A percentile compares a stretch with the other conserved stretches of the same genome.
phyloP scores from a whole-genome alignment of 192 early-diverging fungal genomes.

The Powellomyces hirtus region DNA sequence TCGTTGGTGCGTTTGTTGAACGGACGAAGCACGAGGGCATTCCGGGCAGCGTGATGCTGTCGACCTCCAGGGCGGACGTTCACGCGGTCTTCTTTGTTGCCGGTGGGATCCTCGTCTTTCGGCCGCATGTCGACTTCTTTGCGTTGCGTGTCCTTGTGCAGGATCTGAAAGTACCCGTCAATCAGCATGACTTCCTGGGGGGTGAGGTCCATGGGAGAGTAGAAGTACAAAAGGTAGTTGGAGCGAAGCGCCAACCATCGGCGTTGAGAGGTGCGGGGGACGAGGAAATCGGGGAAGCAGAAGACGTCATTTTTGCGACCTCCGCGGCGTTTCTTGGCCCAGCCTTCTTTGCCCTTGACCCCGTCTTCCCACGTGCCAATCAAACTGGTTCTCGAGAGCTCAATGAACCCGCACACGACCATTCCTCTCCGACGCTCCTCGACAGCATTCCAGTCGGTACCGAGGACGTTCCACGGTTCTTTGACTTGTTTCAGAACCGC shows the following conservation, averaged over 20 bases:
- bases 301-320: slow-evolving; percentile 33
- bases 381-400: slow-evolving; percentile 27
- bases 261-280: slow-evolving; percentile 20
- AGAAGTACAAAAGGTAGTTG: slow-evolving; percentile 32
- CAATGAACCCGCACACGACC: slow-evolving; percentile 27
- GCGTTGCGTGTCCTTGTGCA: slow-evolving; percentile 21
- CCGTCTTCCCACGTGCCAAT: slow-evolving; percentile 27
- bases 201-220: slow-evolving; percentile 24
- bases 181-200: slow-evolving; percentile 31
- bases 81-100: slow-evolving; percentile 21
- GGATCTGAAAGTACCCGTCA: slow-evolving; percentile 31
- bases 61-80: slow-evolving; percentile 21
- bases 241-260: slow-evolving; percentile 29
- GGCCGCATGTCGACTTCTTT: slow-evolving; percentile 20
- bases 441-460: slow-evolving; percentile 8
- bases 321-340: slow-evolving; percentile 27
- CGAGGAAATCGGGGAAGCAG: slow-evolving; percentile 31
- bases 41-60: slow-evolving; percentile 20
- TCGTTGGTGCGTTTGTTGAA: slow-evolving; percentile 31
- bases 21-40: slow-evolving; percentile 18
- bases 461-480: slow-evolving; percentile 29
- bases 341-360: slow-evolving; percentile 30
- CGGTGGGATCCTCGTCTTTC: slow-evolving; percentile 24
- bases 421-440: slow-evolving; percentile 24
- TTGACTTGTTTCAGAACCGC: slow-evolving; percentile 18